These are phyloP conservation scores for Pichia sp. DNA, from an alignment of 1,139 yeast species.

Conservation along the genomic window DNA sequence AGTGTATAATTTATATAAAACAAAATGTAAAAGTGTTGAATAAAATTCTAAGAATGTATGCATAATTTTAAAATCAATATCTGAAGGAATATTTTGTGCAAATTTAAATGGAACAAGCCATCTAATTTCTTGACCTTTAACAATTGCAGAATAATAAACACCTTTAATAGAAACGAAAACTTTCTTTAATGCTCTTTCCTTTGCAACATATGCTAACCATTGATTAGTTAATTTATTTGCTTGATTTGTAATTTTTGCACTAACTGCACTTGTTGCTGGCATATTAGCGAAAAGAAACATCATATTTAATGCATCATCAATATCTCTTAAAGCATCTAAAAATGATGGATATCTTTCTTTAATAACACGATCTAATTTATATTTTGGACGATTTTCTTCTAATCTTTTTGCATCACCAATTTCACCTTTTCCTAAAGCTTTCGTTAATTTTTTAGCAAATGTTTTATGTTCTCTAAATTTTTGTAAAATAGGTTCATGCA, in stretches of 20 bases:
- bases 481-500: conserved; percentile 90
- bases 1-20: conserved; percentile 73
- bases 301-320: conserved; percentile 95
- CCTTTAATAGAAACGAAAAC: conserved; percentile 97
- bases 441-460: conserved; percentile 83
- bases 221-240: conserved; percentile 85
- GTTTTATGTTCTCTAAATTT: conserved; percentile 95
- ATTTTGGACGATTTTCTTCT: conserved; percentile 74
- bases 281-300: conserved; percentile 85
- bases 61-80: conserved; percentile 95
- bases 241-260: conserved; percentile 72
- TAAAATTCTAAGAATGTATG: conserved; percentile 92
- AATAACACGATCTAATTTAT: conserved; percentile 82
- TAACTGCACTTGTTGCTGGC: conserved; percentile 87
- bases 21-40: conserved; percentile 85
- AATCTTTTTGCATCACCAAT: conserved; percentile 80
- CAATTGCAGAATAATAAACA: conserved; percentile 86
- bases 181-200: conserved; percentile 73
- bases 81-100: conserved; percentile 91
- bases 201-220: conserved; percentile 92
- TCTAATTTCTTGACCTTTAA: conserved; percentile 86
- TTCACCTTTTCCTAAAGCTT: conserved; percentile 90
- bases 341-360: conserved; percentile 96
- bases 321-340: conserved; percentile 82
- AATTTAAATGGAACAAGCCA: conserved; percentile 97